Percentiles rank a stretch among this genome's conserved stretches.
phyloP scores from a whole-genome alignment of 2,329 filamentous ascomycete genomes.

The Pseudogymnoascus pannorum region DNA sequence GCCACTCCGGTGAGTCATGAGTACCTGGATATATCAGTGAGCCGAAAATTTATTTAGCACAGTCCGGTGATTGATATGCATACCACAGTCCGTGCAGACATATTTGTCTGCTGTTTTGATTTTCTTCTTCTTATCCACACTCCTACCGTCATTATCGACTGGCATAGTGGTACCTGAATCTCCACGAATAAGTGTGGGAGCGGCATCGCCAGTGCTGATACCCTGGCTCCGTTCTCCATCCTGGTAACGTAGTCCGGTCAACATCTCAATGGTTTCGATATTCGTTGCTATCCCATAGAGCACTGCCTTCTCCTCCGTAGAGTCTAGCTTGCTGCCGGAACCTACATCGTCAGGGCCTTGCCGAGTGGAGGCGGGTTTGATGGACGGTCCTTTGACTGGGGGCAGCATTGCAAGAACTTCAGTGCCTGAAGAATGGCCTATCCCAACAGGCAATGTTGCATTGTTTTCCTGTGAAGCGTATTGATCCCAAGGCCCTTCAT shows the following conservation, averaged over 20 bases:
- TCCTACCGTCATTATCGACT: slow-evolving; percentile 65
- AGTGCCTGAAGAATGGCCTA: slow-evolving; percentile 26
- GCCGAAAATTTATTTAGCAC: not conserved
- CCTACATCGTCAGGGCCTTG: slow-evolving; percentile 72
- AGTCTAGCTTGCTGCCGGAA: slow-evolving; percentile 61
- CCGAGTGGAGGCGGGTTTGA: slow-evolving; percentile 64
- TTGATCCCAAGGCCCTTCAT: slow-evolving; percentile 48
- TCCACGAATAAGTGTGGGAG: slow-evolving; percentile 73
- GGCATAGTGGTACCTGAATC: slow-evolving; percentile 83
- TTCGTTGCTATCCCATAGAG: slow-evolving; percentile 70
- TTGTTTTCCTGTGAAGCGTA: slow-evolving; percentile 37
- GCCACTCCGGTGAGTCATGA: slow-evolving; percentile 89
- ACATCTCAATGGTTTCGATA: slow-evolving; percentile 83
- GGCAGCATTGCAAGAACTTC: slow-evolving; percentile 54
- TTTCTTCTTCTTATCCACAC: slow-evolving; percentile 77
- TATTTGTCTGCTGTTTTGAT: slow-evolving; percentile 80
- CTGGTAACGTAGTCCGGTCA: slow-evolving; percentile 80
- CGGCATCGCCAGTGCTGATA: slow-evolving; percentile 78
- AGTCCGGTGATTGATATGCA: slow-evolving; percentile 24
- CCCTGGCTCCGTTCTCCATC: slow-evolving; percentile 84
- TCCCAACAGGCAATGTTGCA: slow-evolving; percentile 20
- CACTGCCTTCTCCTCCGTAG: slow-evolving; percentile 77
- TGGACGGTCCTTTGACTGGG: slow-evolving; percentile 53
- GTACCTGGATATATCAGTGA: slow-evolving; percentile 45
- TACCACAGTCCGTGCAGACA: slow-evolving; percentile 88